Evolutionary conservation across 352 stramenopile genomes (phyloP).

Genomic region (Phytophthora syringae): DNA sequence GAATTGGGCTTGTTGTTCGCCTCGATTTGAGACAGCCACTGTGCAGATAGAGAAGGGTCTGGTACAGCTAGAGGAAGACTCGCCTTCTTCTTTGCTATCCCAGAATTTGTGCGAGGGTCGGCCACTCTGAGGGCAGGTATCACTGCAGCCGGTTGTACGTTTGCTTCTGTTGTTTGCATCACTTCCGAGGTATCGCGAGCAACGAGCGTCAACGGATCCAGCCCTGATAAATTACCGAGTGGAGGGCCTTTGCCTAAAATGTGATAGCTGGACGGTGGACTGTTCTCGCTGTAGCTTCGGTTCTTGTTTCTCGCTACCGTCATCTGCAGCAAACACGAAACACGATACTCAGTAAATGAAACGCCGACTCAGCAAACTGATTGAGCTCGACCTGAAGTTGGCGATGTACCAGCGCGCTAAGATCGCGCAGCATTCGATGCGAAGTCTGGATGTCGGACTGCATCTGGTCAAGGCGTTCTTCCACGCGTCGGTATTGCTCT

Average conservation of each 20-base stretch:
- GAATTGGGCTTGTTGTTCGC: neutral
- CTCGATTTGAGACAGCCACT: neutral
- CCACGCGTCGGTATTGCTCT: conserved; percentile 18
- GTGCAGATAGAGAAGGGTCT: neutral
- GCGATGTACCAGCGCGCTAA: conserved; percentile 37
- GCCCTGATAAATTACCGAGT: neutral
- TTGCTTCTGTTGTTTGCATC: neutral
- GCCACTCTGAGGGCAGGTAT: neutral
- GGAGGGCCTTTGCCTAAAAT: neutral
- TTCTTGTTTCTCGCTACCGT: conserved; percentile 18
- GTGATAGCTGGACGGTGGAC: conserved; percentile 15
- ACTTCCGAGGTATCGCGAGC: neutral
- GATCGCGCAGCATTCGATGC: conserved; percentile 48
- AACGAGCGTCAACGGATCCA: neutral
- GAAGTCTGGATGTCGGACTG: conserved; percentile 39
- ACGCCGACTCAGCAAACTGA: neutral
- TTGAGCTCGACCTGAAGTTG: conserved; percentile 37
- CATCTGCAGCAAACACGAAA: conserved; percentile 13
- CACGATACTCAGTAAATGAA: neutral
- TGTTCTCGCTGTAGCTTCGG: conserved; percentile 32
- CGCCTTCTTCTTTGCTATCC: conserved; percentile 1
- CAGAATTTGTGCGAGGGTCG: neutral
- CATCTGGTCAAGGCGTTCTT: conserved; percentile 44
- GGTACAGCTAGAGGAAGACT: conserved; percentile 11
- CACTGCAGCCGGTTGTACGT: neutral